Evolutionary conservation across 1,284 basidiomycete species (phyloP), one percentile per base, ranked within the genome.

Genomic region (Chalciporus sp.): DNA sequence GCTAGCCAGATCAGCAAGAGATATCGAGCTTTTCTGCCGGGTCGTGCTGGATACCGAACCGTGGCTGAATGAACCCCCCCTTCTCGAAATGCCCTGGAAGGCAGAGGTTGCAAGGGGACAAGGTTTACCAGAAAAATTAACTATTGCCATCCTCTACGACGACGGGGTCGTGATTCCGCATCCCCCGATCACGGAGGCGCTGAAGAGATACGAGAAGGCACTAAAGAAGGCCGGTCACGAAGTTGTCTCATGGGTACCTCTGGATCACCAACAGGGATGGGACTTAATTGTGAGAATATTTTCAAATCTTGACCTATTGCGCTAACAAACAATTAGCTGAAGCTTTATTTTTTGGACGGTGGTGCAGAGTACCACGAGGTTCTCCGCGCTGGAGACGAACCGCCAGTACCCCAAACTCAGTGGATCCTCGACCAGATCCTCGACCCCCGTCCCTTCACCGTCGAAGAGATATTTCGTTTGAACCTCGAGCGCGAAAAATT

Each of bases 141-240:
- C 73, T 33, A 76, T 86, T 61, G 81, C 77, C 20, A 66, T 86
- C 53, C 67, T 84, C 53, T 75, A 73, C 69, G 77, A 84, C 57
- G 82, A 86, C 58, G 81, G 80, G 7, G 73, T 81, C 26, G 80
- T 81, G 17, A 67, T 67, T 28, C 83, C 84, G 10, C 78, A 81
- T 52, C 81, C 84, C 27, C 82, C 84, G 1, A 76, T 84, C 51
- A 59, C 65, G 4, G 70, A 75, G 35, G 82, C 80, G 11, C 53
- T 86, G 58, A 65, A 72, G 56, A 70, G 62, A 51, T 74, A 73
- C 48, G 77, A 74, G 59, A 63, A 70, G 12, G 76, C 74, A 10
- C 65, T 86, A 37, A 60, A 73, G 49, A 72, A 69, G 10, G 78
- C 78, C 2, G 84, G 84, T 4, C 84, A 86, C 63, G 75, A 82